These are phyloP conservation scores for Penicillium goetzii DNA, from an alignment of 495 filamentous ascomycete genomes.

Conservation along the genomic window DNA sequence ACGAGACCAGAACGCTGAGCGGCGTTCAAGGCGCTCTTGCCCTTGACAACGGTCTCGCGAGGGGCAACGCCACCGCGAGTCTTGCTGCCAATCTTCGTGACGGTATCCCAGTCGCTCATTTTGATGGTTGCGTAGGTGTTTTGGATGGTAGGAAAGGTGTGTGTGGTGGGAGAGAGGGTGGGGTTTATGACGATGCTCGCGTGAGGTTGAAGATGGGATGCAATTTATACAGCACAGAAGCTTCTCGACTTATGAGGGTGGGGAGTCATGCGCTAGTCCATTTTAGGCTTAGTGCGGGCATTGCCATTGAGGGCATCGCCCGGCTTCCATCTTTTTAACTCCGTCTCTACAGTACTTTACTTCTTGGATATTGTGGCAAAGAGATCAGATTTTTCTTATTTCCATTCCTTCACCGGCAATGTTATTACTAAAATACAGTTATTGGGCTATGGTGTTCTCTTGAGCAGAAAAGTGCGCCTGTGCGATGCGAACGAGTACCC, in stretches of 20 bases:
- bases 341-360: not conserved
- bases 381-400: not conserved
- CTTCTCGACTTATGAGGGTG: slow-evolving; percentile 46
- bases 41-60: slow-evolving; percentile 85
- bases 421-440: not conserved
- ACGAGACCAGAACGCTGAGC: slow-evolving; percentile 78
- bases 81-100: slow-evolving; percentile 93
- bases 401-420: not conserved
- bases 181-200: slow-evolving; percentile 29
- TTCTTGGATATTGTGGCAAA: not conserved
- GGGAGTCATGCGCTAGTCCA: slow-evolving; percentile 36
- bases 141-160: slow-evolving; percentile 9
- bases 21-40: slow-evolving; percentile 86
- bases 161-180: slow-evolving; percentile 15
- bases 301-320: not conserved
- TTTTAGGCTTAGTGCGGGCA: slow-evolving; percentile 22
- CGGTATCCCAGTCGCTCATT: slow-evolving; percentile 78
- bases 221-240: slow-evolving; percentile 54
- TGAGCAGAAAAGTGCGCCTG: not conserved
- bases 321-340: not conserved
- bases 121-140: slow-evolving; percentile 23
- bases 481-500: not conserved
- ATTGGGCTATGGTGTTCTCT: not conserved
- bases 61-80: slow-evolving; percentile 58
- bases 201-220: slow-evolving; percentile 40